A percentile compares a stretch with the other conserved stretches of the same genome.
These are phyloP conservation scores for Globisporangium cystogenes DNA, from an alignment of 352 stramenopile genomes.

Conservation along the genomic window DNA sequence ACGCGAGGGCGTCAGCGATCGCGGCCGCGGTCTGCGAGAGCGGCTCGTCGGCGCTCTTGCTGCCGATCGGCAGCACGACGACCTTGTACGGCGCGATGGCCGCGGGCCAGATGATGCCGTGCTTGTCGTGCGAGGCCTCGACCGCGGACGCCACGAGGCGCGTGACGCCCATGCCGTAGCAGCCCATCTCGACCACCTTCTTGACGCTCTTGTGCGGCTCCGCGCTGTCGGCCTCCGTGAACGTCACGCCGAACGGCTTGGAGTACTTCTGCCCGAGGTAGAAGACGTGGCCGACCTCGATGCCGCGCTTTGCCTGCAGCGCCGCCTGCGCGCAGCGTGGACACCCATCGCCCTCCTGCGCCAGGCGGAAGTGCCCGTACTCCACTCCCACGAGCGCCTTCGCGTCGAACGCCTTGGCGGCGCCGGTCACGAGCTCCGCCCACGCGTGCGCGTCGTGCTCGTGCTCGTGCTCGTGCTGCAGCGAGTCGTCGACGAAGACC, in stretches of 20 bases:
- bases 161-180: conserved; percentile 83
- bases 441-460: neutral
- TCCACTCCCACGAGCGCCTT: conserved; percentile 11
- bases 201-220: conserved; percentile 26
- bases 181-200: conserved; percentile 82
- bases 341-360: conserved; percentile 61
- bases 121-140: conserved; percentile 68
- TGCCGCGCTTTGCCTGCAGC: conserved; percentile 73
- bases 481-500: conserved; percentile 70
- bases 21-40: conserved; percentile 32
- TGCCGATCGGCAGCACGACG: conserved; percentile 70
- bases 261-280: conserved; percentile 89
- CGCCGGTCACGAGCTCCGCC: neutral
- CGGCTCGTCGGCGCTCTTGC: conserved; percentile 43
- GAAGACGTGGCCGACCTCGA: conserved; percentile 88
- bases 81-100: conserved; percentile 81
- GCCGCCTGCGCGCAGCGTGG: conserved; percentile 36
- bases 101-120: conserved; percentile 78
- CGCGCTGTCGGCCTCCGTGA: conserved; percentile 26
- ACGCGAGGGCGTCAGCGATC: conserved; percentile 53
- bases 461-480: too few species aligned
- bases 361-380: conserved; percentile 57
- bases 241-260: conserved; percentile 68
- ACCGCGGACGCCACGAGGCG: conserved; percentile 78
- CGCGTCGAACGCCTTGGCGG: neutral